phyloP scores from a whole-genome alignment of 2,329 filamentous ascomycete genomes.

The Trichoderma semiorbis region DNA sequence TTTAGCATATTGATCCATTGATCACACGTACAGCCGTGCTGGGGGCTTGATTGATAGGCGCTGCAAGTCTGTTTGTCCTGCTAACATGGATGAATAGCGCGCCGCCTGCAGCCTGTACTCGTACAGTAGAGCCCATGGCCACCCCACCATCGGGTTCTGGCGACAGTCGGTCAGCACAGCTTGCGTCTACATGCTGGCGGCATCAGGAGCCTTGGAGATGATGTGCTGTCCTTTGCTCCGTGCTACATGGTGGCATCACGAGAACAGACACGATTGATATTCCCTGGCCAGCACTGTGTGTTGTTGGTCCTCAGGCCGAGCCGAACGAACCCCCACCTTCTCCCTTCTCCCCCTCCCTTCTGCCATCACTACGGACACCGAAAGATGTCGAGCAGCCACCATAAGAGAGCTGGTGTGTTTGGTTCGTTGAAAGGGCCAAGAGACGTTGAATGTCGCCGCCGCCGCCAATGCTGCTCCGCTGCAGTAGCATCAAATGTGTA shows the following conservation, averaged over 20 bases:
- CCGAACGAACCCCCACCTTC: background rate
- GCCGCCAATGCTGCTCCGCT: background rate
- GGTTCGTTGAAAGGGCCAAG: background rate
- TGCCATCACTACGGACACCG: background rate
- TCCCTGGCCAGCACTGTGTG: background rate
- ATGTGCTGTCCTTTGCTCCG: conserved; percentile 11
- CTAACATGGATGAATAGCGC: background rate
- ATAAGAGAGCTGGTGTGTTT: background rate
- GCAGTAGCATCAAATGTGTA: background rate
- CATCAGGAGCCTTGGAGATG: background rate
- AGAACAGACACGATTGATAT: background rate
- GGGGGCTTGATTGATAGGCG: background rate
- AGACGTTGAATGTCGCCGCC: background rate
- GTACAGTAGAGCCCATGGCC: background rate
- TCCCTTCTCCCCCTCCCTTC: background rate
- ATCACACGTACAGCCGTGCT: background rate
- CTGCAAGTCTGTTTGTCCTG: background rate
- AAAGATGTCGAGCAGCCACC: background rate
- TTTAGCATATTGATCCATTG: background rate
- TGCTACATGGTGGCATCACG: conserved; percentile 12
- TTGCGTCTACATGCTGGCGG: background rate
- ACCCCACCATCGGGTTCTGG: conserved; percentile 7
- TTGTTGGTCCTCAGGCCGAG: background rate
- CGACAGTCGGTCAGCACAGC: conserved; percentile 12
- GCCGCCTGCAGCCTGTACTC: background rate